Percentiles rank a stretch among this genome's conserved stretches.
phyloP scores from a whole-genome alignment of 2,329 filamentous ascomycete genomes.

The Alternaria burnsii region DNA sequence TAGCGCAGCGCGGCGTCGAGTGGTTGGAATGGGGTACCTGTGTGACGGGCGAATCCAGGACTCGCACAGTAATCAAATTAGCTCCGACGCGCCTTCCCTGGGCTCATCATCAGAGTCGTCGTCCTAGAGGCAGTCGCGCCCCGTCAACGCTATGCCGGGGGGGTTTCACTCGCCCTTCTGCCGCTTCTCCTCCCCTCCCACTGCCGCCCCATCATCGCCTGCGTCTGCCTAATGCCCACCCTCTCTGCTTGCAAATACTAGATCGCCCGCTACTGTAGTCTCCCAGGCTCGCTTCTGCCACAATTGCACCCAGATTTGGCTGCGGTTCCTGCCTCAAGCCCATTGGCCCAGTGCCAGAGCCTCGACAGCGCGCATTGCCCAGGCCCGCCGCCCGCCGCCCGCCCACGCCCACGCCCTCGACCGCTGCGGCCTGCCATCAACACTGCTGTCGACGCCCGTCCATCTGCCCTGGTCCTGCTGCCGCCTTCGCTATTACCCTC shows the following conservation, averaged over 20 bases:
- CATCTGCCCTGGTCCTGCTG: slow-evolving; percentile 30
- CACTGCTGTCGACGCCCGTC: slow-evolving; percentile 39
- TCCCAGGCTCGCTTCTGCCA: not conserved
- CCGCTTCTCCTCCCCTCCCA: slow-evolving; percentile 2
- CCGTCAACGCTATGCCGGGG: slow-evolving; percentile 6
- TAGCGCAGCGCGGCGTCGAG: slow-evolving; percentile 1
- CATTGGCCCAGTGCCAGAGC: slow-evolving; percentile 22
- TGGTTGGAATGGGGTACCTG: slow-evolving; percentile 22
- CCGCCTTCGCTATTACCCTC: slow-evolving; percentile 3
- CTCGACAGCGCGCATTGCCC: slow-evolving; percentile 29
- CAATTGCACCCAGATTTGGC: not conserved
- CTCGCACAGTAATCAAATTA: slow-evolving; percentile 33
- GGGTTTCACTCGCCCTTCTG: slow-evolving; percentile 8
- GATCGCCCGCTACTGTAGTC: not conserved
- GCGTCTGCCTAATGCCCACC: slow-evolving; percentile 10
- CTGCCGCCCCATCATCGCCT: slow-evolving; percentile 7
- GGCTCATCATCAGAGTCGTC: slow-evolving; percentile 4
- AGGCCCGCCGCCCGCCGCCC: slow-evolving; percentile 19
- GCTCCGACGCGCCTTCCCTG: slow-evolving; percentile 27
- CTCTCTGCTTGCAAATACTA: not conserved
- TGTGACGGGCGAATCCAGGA: slow-evolving; percentile 22
- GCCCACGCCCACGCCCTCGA: slow-evolving; percentile 29
- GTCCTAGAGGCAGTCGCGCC: slow-evolving; percentile 9
- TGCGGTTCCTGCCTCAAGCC: slow-evolving; percentile 24
- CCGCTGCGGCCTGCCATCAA: slow-evolving; percentile 34